Evolutionary conservation across 2,329 filamentous ascomycete species (phyloP), one percentile per base, ranked within the genome.

Genomic region (Curvularia spicifera): DNA sequence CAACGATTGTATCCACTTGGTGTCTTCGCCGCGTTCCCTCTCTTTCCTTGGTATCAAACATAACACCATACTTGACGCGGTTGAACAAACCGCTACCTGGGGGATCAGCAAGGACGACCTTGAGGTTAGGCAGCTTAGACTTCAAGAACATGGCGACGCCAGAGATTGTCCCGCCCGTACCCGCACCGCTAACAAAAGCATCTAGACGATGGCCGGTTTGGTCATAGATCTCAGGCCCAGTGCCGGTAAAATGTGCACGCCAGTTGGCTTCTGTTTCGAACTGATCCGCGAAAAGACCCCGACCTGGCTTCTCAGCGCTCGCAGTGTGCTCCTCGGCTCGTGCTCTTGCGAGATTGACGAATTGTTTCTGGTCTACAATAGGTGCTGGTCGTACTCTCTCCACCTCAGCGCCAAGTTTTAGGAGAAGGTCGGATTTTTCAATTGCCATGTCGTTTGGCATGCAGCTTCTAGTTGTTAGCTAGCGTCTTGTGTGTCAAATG

Each of bases 1-100:
- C 96, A 28, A 99, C 92, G 64, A 99, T 91, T 4, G 90, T 93
- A 80, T 99, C 96, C 51, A 99, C 92, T 78, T 99, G 96, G 69
- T 91, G 88, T 58, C 95, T 84, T 48, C 96, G 85, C 13, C 95
- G 84, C 12, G 94, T 98, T 4, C 95, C 95, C 81, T 99, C 95
- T 64, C 85, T 86, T 79, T 99, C 95, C 29, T 91, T 96, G 0
- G 84, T 71, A 59, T 93, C 90, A 78, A 97, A 99, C 91, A 99
- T 97, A 60, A 99, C 95, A 5, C 94, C 95, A 76, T 95, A 91
- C 67, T 90, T 90, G 65, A 99, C 84, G 72, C 91, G 90, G 80
- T 99, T 96, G 81, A 90, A 97, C 26, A 99, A 81, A 0, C 95
- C 95, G 74, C 91, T 96, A 9, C 95, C 95, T 74, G 96, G 93